These are phyloP conservation scores for Blastobotrys indianensis DNA, from an alignment of 1,139 yeast genomes.

Conservation along the genomic window DNA sequence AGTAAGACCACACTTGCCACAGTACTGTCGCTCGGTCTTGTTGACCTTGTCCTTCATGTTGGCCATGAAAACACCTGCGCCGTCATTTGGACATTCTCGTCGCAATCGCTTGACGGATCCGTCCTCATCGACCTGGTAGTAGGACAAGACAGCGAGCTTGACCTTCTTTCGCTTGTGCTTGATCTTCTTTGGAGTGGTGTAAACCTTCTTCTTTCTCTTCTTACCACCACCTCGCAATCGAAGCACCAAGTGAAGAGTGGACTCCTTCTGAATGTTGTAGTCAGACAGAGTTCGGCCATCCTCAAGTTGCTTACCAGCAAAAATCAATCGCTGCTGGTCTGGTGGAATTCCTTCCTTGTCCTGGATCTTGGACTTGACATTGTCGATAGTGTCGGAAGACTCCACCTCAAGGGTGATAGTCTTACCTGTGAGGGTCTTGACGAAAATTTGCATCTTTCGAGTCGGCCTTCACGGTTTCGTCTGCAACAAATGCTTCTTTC, in stretches of 20 bases:
- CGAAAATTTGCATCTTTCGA: constrained; percentile 84
- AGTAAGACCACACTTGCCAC: constrained; percentile 99
- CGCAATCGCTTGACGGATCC: constrained; percentile 98
- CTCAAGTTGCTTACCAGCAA: constrained; percentile 99
- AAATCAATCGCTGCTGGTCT: constrained; percentile 98
- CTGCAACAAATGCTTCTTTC: constrained; percentile 32
- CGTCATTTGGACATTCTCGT: constrained; percentile 96
- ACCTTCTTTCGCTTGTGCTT: constrained; percentile 99
- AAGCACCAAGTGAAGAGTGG: constrained; percentile 93
- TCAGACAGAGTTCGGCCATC: constrained; percentile 98
- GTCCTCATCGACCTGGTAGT: constrained; percentile 98
- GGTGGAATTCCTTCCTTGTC: constrained; percentile 99
- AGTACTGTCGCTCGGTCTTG: constrained; percentile 98
- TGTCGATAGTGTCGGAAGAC: constrained; percentile 98
- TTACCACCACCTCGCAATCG: constrained; percentile 99
- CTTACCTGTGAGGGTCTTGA: constrained; percentile 98
- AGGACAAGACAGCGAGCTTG: constrained; percentile 98
- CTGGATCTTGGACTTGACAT: constrained; percentile 98
- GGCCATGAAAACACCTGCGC: constrained; percentile 99
- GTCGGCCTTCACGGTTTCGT: constrained; percentile 25
- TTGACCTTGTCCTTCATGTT: constrained; percentile 94
- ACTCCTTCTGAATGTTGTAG: constrained; percentile 99
- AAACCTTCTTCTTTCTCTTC: constrained; percentile 99
- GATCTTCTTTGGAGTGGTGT: constrained; percentile 99
- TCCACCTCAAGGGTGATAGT: constrained; percentile 99